Evolutionary conservation across 176 grass and related monocot species (phyloP), one percentile per base, ranked within the genome.

Genomic region (Avena insularis): DNA sequence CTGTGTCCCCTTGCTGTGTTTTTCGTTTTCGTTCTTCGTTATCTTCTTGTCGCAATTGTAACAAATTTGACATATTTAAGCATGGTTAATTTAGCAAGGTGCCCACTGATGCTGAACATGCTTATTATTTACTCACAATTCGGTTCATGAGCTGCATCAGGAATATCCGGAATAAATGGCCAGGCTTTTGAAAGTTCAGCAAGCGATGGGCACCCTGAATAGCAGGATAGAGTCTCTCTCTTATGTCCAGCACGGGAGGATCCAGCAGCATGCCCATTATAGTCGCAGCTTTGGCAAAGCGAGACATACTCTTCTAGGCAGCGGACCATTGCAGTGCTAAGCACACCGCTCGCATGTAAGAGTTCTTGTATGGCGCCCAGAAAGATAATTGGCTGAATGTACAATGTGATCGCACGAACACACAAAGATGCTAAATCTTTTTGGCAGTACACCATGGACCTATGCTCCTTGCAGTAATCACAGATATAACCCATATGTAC

Each of bases 251-350:
- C 75, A 88, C 57, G 86, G 71, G 12, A 79, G 2, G 90, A 85
- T 23, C n/a, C 88, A 58, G 83, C 65, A 60, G 57, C 84, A 86
- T 98, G 91, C 45, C 74, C 90, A 83, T 88, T 89, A 91, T 88
- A 92, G 54, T 98, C 90, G 60, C 91, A 95, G 64, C 88, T 98
- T 87, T 93, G 91, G 89, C 91, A 95, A 95, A 98, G 93, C 38
- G 38, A 40, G 38, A 40, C 38, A 71, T 92, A 88, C 54, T 95
- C 92, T 15, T 84, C 90, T 29, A 86, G 72, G 87, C n/a, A 67
- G 87, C 86, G 78, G 45, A 94, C 84, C 58, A 82, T 79, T 21
- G 93, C 91, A 83, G 93, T 40, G n/a, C n/a, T n/a, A n/a, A n/a
- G 93, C 38, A n/a, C n/a, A n/a, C n/a, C n/a, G n/a, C n/a, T n/a